These are phyloP conservation scores for Alternaria viburni DNA, from an alignment of 2,329 filamentous ascomycete species.

Conservation along the genomic window DNA sequence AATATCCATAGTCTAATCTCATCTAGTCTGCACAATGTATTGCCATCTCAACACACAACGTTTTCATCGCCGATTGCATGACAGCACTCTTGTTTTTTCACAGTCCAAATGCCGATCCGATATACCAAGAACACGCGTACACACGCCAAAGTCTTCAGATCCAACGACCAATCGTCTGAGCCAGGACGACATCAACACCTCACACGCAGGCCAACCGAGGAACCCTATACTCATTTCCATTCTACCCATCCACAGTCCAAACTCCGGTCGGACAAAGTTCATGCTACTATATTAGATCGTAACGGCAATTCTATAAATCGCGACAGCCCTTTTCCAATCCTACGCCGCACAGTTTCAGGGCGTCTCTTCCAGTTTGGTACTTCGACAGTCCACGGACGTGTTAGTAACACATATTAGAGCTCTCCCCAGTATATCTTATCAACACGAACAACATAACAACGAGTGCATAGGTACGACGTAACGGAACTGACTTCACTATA, in stretches of 20 bases:
- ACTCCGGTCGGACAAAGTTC: not conserved
- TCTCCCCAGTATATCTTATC: not conserved
- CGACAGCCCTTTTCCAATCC: not conserved
- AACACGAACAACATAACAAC: not conserved
- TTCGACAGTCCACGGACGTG: not conserved
- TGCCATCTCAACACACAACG: not conserved
- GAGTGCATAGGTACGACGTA: not conserved
- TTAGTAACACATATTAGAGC: not conserved
- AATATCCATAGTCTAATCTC: not conserved
- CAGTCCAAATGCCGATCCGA: not conserved
- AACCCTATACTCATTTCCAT: not conserved
- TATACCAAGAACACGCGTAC: not conserved
- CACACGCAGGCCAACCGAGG: not conserved
- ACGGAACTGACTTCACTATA: too few relatives aligned
- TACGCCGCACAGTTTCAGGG: slow-evolving; percentile 15
- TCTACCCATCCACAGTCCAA: not conserved
- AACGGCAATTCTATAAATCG: not conserved
- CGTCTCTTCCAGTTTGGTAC: not conserved
- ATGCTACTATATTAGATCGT: slow-evolving; percentile 1
- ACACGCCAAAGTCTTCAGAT: not conserved
- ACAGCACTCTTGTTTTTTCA: not conserved
- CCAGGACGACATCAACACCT: not conserved
- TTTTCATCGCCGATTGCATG: not conserved
- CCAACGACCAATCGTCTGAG: not conserved
- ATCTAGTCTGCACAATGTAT: not conserved